A percentile compares a stretch with the other conserved stretches of the same genome.
These are phyloP conservation scores for Xylaria sp. DNA, from an alignment of 2,329 filamentous ascomycete genomes.

Conservation along the genomic window DNA sequence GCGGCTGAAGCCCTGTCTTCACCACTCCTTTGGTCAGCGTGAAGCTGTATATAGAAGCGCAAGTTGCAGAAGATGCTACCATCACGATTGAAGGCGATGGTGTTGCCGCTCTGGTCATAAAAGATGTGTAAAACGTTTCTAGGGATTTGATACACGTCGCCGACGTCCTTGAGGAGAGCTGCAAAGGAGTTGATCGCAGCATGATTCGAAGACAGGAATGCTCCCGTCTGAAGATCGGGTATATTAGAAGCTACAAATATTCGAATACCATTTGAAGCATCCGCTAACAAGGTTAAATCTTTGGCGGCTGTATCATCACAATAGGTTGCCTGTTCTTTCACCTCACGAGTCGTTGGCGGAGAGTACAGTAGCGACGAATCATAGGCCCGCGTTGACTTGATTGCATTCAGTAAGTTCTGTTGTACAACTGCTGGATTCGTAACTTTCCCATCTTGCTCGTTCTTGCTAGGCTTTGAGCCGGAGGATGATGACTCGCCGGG, in stretches of 20 bases:
- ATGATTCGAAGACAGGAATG: constrained; percentile 71
- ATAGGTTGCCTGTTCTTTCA: constrained; percentile 86
- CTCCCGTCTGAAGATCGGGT: constrained; percentile 54
- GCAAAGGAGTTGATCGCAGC: constrained; percentile 75
- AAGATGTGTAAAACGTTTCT: constrained; percentile 82
- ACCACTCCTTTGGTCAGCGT: constrained; percentile 62
- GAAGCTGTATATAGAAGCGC: constrained; percentile 84
- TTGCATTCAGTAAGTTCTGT: constrained; percentile 79
- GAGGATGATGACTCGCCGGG: constrained; percentile 39
- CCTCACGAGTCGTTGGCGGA: constrained; percentile 74
- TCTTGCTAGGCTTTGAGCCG: constrained; percentile 37
- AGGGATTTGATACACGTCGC: constrained; percentile 76
- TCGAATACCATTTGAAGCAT: constrained; percentile 76
- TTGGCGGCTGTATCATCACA: constrained; percentile 82
- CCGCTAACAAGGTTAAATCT: constrained; percentile 76
- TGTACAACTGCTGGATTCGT: constrained; percentile 71
- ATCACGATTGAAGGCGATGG: constrained; percentile 90
- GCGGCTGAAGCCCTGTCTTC: constrained; percentile 73
- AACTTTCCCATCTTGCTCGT: constrained; percentile 59
- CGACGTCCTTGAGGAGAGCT: constrained; percentile 73
- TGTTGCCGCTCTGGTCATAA: constrained; percentile 79
- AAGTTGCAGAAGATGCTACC: constrained; percentile 96
- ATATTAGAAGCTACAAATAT: constrained; percentile 74
- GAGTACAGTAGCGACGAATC: constrained; percentile 79
- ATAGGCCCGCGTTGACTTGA: constrained; percentile 80